These are phyloP conservation scores for Rhizopogon vinicolor DNA, from an alignment of 768 basidiomycete genomes.

Conservation along the genomic window DNA sequence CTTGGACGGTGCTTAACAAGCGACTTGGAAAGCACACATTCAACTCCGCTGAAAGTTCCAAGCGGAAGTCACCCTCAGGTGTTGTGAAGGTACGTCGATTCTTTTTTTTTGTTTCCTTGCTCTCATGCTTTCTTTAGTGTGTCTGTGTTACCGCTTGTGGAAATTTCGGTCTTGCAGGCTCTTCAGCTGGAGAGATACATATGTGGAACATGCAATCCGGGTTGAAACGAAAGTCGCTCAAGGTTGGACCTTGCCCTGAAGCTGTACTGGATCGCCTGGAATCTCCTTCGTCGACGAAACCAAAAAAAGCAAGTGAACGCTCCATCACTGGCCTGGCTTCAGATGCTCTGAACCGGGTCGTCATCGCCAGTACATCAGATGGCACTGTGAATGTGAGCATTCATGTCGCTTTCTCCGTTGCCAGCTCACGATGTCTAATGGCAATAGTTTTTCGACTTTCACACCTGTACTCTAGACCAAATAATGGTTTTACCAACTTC, in stretches of 20 bases:
- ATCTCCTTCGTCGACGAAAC: slow-evolving; percentile 31
- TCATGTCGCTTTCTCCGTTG: background rate
- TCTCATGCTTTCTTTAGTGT: slow-evolving; percentile 37
- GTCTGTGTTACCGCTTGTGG: slow-evolving; percentile 93
- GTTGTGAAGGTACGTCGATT: slow-evolving; percentile 58
- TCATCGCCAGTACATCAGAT: slow-evolving; percentile 84
- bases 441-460: slow-evolving; percentile 92
- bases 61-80: slow-evolving; percentile 49
- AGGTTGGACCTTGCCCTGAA: slow-evolving; percentile 58
- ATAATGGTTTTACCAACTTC: slow-evolving; percentile 65
- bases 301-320: slow-evolving; percentile 39
- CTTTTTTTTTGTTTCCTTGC: background rate
- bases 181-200: slow-evolving; percentile 71
- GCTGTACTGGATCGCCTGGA: slow-evolving; percentile 44
- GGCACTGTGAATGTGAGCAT: slow-evolving; percentile 81
- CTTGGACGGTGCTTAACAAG: slow-evolving; percentile 87
- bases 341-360: slow-evolving; percentile 76
- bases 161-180: slow-evolving; percentile 87
- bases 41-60: slow-evolving; percentile 45
- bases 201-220: slow-evolving; percentile 99
- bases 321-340: slow-evolving; percentile 79
- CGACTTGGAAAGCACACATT: slow-evolving; percentile 73
- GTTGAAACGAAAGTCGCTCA: slow-evolving; percentile 72
- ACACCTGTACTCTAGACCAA: slow-evolving; percentile 70
- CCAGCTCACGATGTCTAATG: background rate